Evolutionary conservation across 2,329 filamentous ascomycete species (phyloP).

Genomic region (Fusarium kyushuense): DNA sequence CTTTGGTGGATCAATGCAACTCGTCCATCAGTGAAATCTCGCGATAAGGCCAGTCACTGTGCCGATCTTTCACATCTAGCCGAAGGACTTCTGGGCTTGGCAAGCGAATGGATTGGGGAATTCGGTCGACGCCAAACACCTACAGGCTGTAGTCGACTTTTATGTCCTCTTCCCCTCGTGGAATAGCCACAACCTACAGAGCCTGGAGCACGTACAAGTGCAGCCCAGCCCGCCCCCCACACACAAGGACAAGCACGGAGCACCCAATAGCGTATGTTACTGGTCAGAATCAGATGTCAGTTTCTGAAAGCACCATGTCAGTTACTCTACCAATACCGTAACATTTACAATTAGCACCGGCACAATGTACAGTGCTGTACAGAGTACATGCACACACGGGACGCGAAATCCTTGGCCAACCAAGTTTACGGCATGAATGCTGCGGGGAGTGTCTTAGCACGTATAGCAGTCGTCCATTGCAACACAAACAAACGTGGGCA

Average conservation of each 20-base stretch:
- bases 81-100: slow-evolving; percentile 17
- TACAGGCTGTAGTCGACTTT: slow-evolving; percentile 12
- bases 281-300: slow-evolving; percentile 45
- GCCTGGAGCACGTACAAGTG: neutral
- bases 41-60: slow-evolving; percentile 37
- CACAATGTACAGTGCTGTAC: slow-evolving; percentile 24
- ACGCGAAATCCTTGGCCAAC: slow-evolving; percentile 9
- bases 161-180: slow-evolving; percentile 18
- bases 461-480: slow-evolving; percentile 11
- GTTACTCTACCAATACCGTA: slow-evolving; percentile 11
- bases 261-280: slow-evolving; percentile 35
- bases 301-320: slow-evolving; percentile 36
- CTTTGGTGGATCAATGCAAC: slow-evolving; percentile 39
- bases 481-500: slow-evolving; percentile 31
- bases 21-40: slow-evolving; percentile 30
- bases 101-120: slow-evolving; percentile 22
- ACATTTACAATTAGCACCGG: slow-evolving; percentile 23
- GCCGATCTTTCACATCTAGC: slow-evolving; percentile 19
- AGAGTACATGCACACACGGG: neutral
- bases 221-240: slow-evolving; percentile 21
- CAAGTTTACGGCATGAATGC: slow-evolving; percentile 15
- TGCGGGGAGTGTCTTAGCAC: slow-evolving; percentile 40
- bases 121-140: neutral
- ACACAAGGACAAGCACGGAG: slow-evolving; percentile 23
- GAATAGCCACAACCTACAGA: neutral